Base-by-base conservation (phyloP, 192 early-diverging fungal genomes). In the Gonapodya prolifera region DNA sequence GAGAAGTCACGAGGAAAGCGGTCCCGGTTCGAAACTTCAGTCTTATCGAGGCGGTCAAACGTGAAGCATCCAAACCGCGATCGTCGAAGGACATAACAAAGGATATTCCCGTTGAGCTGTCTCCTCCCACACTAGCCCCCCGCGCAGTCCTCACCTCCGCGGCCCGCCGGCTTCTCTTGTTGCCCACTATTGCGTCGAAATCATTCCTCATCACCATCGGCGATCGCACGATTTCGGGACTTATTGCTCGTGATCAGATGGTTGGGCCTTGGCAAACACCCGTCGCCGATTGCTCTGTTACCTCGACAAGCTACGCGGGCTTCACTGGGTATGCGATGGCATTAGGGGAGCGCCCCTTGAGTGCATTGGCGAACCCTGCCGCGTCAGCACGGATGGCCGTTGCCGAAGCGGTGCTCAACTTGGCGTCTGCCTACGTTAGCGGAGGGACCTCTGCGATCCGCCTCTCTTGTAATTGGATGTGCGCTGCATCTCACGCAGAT, bases 221-320 rank as follows among this genome's bases (percentile, higher is more conserved):
- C 80, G 98, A 99, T 79, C 92, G 98, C 16, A 93, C 93, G 0
- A 91, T 99, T 34, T 95, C 96, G 32, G 98, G 96, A 17, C 82
- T 98, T 78, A 95, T 98, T 0, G 93, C 91, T 28, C 92, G 97
- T 69, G 98, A 99, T 77, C 98, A 98, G 79, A 91, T 98, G 89
- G 98, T 99, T 34, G 98, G 98, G 8, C 95, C 97, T 0, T 99
- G 98, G 98, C 97, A 99, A 83, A 90, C 94, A 69, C 98, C 98
- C 69, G 97, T 99, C 28, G 94, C 98, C 31, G 97, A 99, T 84
- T 96, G 97, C 13, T 91, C 94, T 0, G 94, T 99, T 13, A 94
- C 91, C n/a, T 84, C 86, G n/a, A 89, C 95, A 1, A 89, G 91
- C 18, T 91, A 92, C 81, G 89, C 88, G 69, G 80, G 77, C 29